These are phyloP conservation scores for Aegilops speltoides DNA, from an alignment of 176 grass and related monocot genomes.

Conservation along the genomic window DNA sequence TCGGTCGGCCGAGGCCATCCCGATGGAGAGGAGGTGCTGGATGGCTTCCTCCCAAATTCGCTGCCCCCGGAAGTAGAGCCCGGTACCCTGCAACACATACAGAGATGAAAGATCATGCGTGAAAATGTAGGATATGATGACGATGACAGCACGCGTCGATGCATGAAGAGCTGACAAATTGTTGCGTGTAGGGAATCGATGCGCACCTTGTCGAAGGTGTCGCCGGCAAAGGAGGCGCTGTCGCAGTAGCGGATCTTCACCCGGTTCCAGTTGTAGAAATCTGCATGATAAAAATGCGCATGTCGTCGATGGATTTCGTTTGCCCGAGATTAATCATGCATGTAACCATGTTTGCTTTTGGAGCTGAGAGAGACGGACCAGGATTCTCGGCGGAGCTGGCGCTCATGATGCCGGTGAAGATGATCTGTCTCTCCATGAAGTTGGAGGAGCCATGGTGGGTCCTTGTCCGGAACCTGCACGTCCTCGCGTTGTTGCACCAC, in stretches of 20 bases:
- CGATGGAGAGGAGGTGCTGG: conserved; percentile 71
- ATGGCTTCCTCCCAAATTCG: conserved; percentile 67
- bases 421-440: conserved; percentile 62
- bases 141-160: no score
- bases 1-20: conserved; percentile 56
- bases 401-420: conserved; percentile 72
- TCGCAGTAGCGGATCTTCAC: conserved; percentile 87
- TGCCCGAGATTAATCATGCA: no score
- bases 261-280: conserved; percentile 96
- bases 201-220: conserved; percentile 54
- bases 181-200: neutral
- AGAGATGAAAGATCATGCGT: neutral
- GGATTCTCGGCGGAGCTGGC: conserved; percentile 57
- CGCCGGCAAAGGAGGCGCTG: conserved; percentile 75
- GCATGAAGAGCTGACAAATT: neutral
- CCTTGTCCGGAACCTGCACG: conserved; percentile 52
- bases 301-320: neutral
- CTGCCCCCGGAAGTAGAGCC: conserved; percentile 78
- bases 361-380: conserved; percentile 17
- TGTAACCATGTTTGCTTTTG: neutral
- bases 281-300: conserved; percentile 17
- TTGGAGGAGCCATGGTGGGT: conserved; percentile 63
- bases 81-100: neutral
- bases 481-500: conserved; percentile 70
- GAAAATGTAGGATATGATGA: no score